These are phyloP conservation scores for Boletus sp. DNA, from an alignment of 768 basidiomycete genomes.

Conservation along the genomic window DNA sequence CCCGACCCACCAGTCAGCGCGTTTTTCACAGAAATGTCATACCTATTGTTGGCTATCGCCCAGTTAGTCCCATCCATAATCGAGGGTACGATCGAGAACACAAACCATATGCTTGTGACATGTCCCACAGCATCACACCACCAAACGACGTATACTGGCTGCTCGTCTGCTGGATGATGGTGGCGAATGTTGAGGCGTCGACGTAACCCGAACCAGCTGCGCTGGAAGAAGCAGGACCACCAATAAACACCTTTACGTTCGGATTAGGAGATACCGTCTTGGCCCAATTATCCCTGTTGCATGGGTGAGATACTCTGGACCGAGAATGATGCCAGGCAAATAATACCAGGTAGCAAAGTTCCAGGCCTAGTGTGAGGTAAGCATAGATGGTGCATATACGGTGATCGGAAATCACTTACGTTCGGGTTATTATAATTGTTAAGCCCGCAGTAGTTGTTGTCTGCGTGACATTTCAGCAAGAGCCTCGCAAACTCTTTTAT, in stretches of 20 bases:
- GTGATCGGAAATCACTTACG: slow-evolving; percentile 14
- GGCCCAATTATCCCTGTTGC: slow-evolving; percentile 48
- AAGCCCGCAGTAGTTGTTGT: slow-evolving; percentile 48
- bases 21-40: slow-evolving; percentile 58
- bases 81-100: neutral
- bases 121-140: slow-evolving; percentile 45
- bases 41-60: slow-evolving; percentile 50
- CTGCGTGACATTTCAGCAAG: slow-evolving; percentile 21
- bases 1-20: slow-evolving; percentile 45
- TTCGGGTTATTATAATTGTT: slow-evolving; percentile 44
- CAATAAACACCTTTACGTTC: slow-evolving; percentile 48
- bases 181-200: slow-evolving; percentile 30
- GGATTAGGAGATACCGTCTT: slow-evolving; percentile 41
- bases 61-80: neutral
- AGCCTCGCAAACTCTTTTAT: neutral
- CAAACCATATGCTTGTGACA: slow-evolving; percentile 44
- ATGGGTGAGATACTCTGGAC: neutral
- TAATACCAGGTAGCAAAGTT: slow-evolving; percentile 42
- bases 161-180: slow-evolving; percentile 33
- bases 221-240: slow-evolving; percentile 42
- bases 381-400: neutral
- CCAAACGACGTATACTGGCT: slow-evolving; percentile 44
- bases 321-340: neutral
- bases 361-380: slow-evolving; percentile 40
- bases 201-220: slow-evolving; percentile 48